Evolutionary conservation across 1,139 yeast genomes (phyloP).

Genomic region (Debaryomycetaceae sp.): DNA sequence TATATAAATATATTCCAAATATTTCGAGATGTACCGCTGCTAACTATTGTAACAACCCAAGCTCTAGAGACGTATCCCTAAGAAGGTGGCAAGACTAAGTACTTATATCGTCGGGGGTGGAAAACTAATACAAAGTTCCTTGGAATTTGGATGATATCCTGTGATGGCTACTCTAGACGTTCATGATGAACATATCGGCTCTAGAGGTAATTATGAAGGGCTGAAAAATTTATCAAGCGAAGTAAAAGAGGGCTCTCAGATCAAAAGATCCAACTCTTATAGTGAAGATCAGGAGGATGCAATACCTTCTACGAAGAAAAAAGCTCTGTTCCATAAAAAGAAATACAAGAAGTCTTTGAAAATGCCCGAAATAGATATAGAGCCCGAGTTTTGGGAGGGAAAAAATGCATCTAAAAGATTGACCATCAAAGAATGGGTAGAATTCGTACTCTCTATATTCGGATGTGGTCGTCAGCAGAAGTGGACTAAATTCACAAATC

Average conservation of each 20-base stretch:
- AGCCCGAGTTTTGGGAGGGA: conserved; percentile 10
- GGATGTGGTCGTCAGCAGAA: conserved; percentile 28
- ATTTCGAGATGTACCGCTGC: no score
- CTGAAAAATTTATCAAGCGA: conserved; percentile 2
- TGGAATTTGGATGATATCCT: no score
- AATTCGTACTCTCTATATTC: conserved; percentile 46
- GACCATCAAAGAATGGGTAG: conserved; percentile 46
- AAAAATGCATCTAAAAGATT: conserved; percentile 18
- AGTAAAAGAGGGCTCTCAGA: conserved; percentile 2
- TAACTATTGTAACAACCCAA: no score
- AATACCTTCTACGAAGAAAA: conserved; percentile 37
- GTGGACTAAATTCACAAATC: conserved; percentile 33
- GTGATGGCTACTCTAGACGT: no score
- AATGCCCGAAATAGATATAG: conserved; percentile 23
- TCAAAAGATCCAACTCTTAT: conserved; percentile 11
- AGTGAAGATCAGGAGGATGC: conserved; percentile 30
- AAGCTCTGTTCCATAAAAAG: conserved; percentile 21
- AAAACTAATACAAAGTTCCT: no score
- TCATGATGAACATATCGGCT: conserved; percentile 3
- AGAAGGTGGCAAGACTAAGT: no score
- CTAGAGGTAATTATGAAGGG: conserved; percentile 16
- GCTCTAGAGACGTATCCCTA: no score
- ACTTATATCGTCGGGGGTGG: no score
- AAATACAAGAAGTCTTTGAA: conserved; percentile 32
- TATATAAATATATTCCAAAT: neutral